Evolutionary conservation across 306 rosid species (phyloP), one percentile per base, ranked within the genome.

Genomic region (Sphenostylis stenocarpa): DNA sequence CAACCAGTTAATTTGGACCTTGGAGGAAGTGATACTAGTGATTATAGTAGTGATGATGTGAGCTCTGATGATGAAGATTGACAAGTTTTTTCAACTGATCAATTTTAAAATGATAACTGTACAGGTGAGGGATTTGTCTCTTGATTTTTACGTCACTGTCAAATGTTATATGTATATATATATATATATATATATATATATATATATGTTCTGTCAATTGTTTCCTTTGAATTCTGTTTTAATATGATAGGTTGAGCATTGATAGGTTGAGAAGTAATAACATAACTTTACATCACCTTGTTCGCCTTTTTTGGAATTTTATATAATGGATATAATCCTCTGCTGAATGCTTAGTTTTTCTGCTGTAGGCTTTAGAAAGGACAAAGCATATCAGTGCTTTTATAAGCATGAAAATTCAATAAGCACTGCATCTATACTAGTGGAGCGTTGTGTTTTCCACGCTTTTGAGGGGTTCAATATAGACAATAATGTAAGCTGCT

Each of bases 11-110:
- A 90, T 80, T 83, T 95, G 89, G 98, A 95, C 86, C 88, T 85
- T 33, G 98, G 88, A 75, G 97, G 90, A 14, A 91, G 87, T 75
- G 95, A 90, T 58, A 92, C 93, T 64, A 94, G 97, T 79, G 98
- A 89, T 83, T 95, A 92, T 81, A 92, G 92, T 55, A 88, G 94
- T 17, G 96, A 89, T 1, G 98, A 92, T 12, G 97, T 86, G 58
- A 90, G 96, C 85, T 87, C 95, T 44, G 95, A 90, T 21, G 95
- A 89, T 51, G 95, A 92, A 71, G 97, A 91, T 78, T 91, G 82
- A 86, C 41, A 47, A 70, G 33, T 24, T 56, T 11, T 16, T 26
- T 52, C 72, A 26, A 51, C 21, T 81, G 75, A 53, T 73, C 60
- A 6, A 12, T 56, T 70, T 71, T 63, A 52, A 75, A 70, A 51